These are phyloP conservation scores for Saturnispora sekii DNA, from an alignment of 805 yeast species.

Conservation along the genomic window DNA sequence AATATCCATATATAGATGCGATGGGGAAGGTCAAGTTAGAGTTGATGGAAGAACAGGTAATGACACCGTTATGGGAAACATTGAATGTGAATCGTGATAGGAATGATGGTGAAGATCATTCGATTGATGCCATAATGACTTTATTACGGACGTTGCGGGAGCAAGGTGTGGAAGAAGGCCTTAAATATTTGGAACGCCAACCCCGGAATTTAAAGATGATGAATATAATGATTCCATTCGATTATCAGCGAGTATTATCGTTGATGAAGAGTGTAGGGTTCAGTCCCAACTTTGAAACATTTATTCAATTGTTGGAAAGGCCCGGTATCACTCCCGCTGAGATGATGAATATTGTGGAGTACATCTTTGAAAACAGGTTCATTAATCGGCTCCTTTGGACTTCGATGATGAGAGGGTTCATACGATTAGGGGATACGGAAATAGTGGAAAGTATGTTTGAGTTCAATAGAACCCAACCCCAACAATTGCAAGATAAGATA, in stretches of 20 bases:
- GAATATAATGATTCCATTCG: constrained; percentile 3
- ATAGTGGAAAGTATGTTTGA: constrained; percentile 5
- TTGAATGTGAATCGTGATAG: neutral
- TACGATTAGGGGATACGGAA: neutral
- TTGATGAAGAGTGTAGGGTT: neutral
- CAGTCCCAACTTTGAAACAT: constrained; percentile 1
- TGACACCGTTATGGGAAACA: neutral
- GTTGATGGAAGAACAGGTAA: neutral
- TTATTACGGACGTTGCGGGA: neutral
- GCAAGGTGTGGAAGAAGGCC: neutral
- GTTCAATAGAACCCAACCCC: neutral
- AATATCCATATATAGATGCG: neutral
- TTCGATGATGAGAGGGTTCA: neutral
- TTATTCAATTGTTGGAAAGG: neutral
- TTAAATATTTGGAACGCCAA: neutral
- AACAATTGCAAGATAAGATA: neutral
- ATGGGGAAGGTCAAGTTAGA: neutral
- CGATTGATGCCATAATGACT: neutral
- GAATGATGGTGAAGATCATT: neutral
- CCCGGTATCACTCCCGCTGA: neutral
- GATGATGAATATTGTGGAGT: constrained; percentile 1
- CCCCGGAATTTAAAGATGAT: constrained; percentile 5
- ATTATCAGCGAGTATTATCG: neutral
- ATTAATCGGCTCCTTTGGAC: constrained; percentile 1
- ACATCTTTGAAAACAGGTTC: neutral